Evolutionary conservation across 2,329 filamentous ascomycete species (phyloP).

Genomic region (Pseudodiploospora longispora): DNA sequence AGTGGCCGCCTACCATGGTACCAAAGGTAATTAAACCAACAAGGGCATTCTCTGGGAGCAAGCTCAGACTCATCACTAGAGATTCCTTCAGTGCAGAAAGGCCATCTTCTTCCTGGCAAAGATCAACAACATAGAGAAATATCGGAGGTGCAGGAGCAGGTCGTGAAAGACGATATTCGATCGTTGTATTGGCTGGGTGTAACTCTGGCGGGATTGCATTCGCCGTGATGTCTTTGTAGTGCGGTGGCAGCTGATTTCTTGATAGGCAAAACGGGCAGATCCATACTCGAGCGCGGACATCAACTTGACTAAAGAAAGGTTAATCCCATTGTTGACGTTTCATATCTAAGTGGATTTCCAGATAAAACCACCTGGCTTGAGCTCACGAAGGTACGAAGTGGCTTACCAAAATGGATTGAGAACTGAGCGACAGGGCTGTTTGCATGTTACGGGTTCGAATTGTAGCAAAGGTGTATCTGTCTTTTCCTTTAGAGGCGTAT

Average conservation of each 20-base stretch:
- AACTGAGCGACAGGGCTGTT: conserved; percentile 88
- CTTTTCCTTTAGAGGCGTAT: conserved; percentile 94
- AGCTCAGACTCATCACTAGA: conserved; percentile 74
- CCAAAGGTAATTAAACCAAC: conserved; percentile 83
- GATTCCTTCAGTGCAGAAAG: conserved; percentile 77
- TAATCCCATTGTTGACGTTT: not conserved
- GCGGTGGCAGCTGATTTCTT: conserved; percentile 71
- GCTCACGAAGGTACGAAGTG: not conserved
- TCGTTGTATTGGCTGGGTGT: conserved; percentile 76
- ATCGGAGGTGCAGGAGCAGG: conserved; percentile 81
- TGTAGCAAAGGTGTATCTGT: conserved; percentile 79
- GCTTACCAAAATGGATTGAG: conserved; percentile 92
- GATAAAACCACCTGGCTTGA: not conserved
- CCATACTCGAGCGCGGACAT: conserved; percentile 76
- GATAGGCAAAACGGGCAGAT: conserved; percentile 85
- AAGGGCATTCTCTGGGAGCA: conserved; percentile 72
- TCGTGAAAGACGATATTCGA: conserved; percentile 74
- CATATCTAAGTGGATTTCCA: not conserved
- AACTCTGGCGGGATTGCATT: conserved; percentile 78
- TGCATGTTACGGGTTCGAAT: conserved; percentile 96
- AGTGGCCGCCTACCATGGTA: conserved; percentile 63
- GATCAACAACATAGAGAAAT: conserved; percentile 81
- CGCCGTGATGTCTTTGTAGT: conserved; percentile 84
- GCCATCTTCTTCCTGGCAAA: conserved; percentile 82
- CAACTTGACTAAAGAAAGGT: conserved; percentile 56